Evolutionary conservation across 1,284 basidiomycete species (phyloP).

Genomic region (Fomes fomentarius): DNA sequence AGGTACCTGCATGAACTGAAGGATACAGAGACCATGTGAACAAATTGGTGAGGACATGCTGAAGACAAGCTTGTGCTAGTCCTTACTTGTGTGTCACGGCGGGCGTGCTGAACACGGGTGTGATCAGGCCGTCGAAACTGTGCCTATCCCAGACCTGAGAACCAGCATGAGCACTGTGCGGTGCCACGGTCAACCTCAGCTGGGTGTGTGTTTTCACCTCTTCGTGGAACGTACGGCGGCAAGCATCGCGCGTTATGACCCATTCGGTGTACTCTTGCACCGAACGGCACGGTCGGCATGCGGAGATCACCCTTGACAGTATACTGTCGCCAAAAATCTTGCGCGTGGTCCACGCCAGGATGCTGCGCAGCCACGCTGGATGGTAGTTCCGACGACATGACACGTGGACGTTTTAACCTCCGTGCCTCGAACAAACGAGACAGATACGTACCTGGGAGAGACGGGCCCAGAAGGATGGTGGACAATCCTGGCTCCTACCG

Average conservation of each 20-base stretch:
- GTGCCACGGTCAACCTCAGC: no score
- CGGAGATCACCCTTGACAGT: slow-evolving; percentile 44
- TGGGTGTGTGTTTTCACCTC: no score
- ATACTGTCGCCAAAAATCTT: slow-evolving; percentile 55
- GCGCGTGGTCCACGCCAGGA: slow-evolving; percentile 51
- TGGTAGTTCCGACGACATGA: no score
- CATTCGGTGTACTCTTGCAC: slow-evolving; percentile 58
- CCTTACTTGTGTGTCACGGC: slow-evolving; percentile 72
- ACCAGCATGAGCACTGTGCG: no score
- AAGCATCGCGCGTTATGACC: slow-evolving; percentile 55
- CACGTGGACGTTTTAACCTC: no score
- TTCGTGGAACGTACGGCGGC: slow-evolving; percentile 55
- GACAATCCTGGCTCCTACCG: slow-evolving; percentile 18
- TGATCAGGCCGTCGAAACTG: slow-evolving; percentile 75
- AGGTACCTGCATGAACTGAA: neutral
- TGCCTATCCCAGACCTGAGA: slow-evolving; percentile 72
- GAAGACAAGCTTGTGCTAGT: no score
- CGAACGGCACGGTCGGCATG: slow-evolving; percentile 39
- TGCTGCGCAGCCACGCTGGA: slow-evolving; percentile 53
- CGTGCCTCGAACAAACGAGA: no score
- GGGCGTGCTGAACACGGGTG: slow-evolving; percentile 74
- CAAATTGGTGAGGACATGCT: neutral
- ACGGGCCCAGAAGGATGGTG: slow-evolving; percentile 15
- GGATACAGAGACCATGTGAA: neutral
- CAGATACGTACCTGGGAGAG: slow-evolving; percentile 16